Evolutionary conservation across 768 basidiomycete genomes (phyloP), one percentile per base, ranked within the genome.

Genomic region (Termitomyces sp.): DNA sequence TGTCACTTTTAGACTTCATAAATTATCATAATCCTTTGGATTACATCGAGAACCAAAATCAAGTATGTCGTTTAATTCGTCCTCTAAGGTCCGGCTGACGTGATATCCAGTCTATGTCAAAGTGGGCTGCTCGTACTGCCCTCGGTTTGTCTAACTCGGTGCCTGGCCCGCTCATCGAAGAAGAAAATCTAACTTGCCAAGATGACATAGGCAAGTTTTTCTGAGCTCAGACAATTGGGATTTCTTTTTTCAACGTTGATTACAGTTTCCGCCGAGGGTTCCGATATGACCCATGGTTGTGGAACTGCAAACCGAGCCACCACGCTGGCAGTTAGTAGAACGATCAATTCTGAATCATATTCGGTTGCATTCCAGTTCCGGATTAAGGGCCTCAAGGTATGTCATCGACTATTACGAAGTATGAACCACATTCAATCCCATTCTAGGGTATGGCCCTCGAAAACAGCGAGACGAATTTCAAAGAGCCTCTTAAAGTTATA

Each of bases 121-220:
- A 89, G 68, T 89, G 82, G 80, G 73, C 79, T 12, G 77, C 86
- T n/a, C 77, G 86, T 0, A 83, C 82, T 59, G 76, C 80, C 0
- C 74, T 89, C 9, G 84, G 82, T 0, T 65, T 87, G 6, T 89
- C 87, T 0, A 87, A 78, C 49, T 87, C 87, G 1, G 72, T 82
- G 4, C 86, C 86, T 6, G 86, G 83, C 0, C 68, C 81, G 3
- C 60, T 70, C 7, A 56, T 89, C 3, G 58, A 69, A 0, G 56
- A 65, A 1, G 54, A 64, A 2, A 65, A 81, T 25, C 77, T 86
- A 7, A 53, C 59, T 0, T 59, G 69, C 9, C 72, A 75, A 17
- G 66, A 69, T 7, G 86, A 89, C 46, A 77, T 82, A 35, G 62
- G 87, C 84, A 55, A 59, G 77, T 66, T 23, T 42, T 34, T 47